Evolutionary conservation across 345 rosid genomes (phyloP).

Genomic region (Boechera retrofracta): DNA sequence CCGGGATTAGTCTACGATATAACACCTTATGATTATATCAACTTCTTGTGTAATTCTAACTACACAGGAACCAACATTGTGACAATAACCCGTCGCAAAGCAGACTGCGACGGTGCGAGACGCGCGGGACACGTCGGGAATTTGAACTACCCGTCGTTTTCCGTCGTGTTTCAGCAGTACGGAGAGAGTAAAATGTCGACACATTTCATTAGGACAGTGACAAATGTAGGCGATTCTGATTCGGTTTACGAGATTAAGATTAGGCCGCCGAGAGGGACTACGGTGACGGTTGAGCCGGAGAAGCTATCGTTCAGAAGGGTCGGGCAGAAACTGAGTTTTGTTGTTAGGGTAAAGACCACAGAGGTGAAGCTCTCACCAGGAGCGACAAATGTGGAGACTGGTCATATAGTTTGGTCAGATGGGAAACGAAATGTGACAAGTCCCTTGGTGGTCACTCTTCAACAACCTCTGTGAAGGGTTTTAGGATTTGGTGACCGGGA

Average conservation of each 20-base stretch:
- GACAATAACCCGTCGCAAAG: conserved; percentile 64
- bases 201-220: conserved; percentile 78
- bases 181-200: conserved; percentile 66
- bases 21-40: conserved; percentile 66
- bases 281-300: conserved; percentile 66
- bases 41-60: conserved; percentile 79
- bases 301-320: conserved; percentile 64
- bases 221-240: conserved; percentile 73
- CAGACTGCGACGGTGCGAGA: conserved; percentile 69
- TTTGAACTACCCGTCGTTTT: conserved; percentile 78
- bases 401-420: conserved; percentile 81
- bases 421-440: conserved; percentile 81
- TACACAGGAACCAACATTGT: conserved; percentile 66
- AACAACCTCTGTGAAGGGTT: conserved; percentile 72
- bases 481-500: conserved; percentile 29
- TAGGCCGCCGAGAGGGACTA: conserved; percentile 64
- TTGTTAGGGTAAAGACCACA: conserved; percentile 58
- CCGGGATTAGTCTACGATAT: conserved; percentile 83
- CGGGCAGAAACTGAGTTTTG: conserved; percentile 76
- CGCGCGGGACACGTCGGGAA: conserved; percentile 77
- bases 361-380: conserved; percentile 62
- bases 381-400: conserved; percentile 62
- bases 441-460: conserved; percentile 86
- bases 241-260: conserved; percentile 58
- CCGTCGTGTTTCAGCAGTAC: conserved; percentile 68